Percentiles rank a stretch among this genome's conserved stretches.
Evolutionary conservation across 768 basidiomycete genomes (phyloP).

Genomic region (Boletus rubroflammeus): DNA sequence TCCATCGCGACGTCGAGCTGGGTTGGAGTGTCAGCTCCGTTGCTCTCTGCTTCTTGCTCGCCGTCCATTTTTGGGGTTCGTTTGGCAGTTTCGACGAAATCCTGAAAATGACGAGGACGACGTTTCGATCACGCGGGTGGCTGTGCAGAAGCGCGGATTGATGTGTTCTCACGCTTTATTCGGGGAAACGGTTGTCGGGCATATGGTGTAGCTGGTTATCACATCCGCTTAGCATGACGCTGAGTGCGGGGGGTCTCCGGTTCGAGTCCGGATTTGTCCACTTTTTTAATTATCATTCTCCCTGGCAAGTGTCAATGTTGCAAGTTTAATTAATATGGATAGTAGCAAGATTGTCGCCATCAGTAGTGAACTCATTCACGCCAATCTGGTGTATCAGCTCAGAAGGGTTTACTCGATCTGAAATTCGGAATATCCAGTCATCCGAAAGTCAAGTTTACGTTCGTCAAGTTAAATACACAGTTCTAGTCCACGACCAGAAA

Average conservation of each 20-base stretch:
- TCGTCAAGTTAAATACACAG: no score
- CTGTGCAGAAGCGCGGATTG: constrained; percentile 10
- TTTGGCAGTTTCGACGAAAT: constrained; percentile 15
- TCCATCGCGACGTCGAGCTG: constrained; percentile 19
- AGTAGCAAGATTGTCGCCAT: no score
- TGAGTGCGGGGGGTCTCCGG: constrained; percentile 38
- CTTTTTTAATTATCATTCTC: background rate
- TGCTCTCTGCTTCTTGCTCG: constrained; percentile 12
- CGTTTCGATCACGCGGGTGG: constrained; percentile 26
- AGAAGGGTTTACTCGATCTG: no score
- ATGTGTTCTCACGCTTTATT: constrained; percentile 3
- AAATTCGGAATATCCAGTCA: no score
- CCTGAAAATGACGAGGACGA: constrained; percentile 26
- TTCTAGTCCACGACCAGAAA: background rate
- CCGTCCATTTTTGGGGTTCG: constrained; percentile 22
- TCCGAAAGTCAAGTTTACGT: no score
- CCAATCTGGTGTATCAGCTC: no score
- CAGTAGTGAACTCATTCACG: no score
- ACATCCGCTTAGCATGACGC: constrained; percentile 38
- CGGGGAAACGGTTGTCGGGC: constrained; percentile 22
- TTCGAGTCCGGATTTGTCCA: constrained; percentile 41
- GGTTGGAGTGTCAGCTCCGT: background rate
- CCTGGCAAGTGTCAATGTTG: no score
- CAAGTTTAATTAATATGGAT: no score
- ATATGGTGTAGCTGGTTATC: constrained; percentile 41